phyloP scores from a whole-genome alignment of 305 asterid species.

The Fraxinus floribunda region DNA sequence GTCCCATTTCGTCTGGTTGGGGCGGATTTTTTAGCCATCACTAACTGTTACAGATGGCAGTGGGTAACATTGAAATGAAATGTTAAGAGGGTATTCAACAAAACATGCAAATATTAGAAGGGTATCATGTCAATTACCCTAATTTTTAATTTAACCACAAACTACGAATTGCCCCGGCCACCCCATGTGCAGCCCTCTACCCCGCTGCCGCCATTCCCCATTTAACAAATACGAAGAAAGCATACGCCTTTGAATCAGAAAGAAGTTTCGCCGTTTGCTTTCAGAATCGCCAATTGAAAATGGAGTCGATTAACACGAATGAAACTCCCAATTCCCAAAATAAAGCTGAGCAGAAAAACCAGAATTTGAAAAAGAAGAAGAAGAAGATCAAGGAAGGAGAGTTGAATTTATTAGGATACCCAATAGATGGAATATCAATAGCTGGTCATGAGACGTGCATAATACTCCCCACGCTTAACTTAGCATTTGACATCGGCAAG shows the following conservation, averaged over 20 bases:
- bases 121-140: background rate
- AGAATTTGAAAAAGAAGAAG: conserved; percentile 1
- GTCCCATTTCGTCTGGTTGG: too few relatives aligned
- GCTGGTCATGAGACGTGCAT: conserved; percentile 94
- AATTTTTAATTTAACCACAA: background rate
- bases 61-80: background rate
- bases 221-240: background rate
- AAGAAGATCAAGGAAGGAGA: conserved; percentile 54
- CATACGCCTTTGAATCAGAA: background rate
- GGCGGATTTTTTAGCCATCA: too few relatives aligned
- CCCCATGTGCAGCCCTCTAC: background rate
- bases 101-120: background rate
- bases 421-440: conserved; percentile 75
- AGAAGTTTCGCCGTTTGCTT: background rate
- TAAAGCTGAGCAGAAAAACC: conserved; percentile 7
- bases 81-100: background rate
- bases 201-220: background rate
- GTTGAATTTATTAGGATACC: conserved; percentile 60
- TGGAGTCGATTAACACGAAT: conserved; percentile 23
- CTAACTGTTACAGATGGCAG: too few relatives aligned
- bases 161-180: background rate
- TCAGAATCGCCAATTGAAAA: background rate
- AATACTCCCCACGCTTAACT: conserved; percentile 71
- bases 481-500: conserved; percentile 92
- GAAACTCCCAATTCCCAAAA: background rate